Conservation (phyloP, 2,329 filamentous ascomycete species). For the Coccinonectria pachysandricola region DNA sequence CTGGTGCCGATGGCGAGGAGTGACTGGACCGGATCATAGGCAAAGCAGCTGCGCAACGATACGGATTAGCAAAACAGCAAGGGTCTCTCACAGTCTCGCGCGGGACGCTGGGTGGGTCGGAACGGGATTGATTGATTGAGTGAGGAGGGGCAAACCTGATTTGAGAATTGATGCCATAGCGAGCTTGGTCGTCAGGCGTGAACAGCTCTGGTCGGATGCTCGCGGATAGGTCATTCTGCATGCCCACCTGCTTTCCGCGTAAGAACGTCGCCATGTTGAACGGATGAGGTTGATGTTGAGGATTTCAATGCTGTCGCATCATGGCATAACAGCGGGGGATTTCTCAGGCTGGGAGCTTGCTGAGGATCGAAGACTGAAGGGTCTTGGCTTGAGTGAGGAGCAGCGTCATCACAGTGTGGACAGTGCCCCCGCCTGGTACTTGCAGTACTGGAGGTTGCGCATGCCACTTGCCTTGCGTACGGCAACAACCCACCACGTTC, state of each 20-base stretch:
- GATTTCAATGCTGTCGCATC: too few species aligned
- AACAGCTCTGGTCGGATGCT: conserved; percentile 72
- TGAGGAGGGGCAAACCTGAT: conserved; percentile 40
- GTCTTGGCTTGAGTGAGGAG: too few species aligned
- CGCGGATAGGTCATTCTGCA: conserved; percentile 81
- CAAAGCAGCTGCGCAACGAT: conserved; percentile 60
- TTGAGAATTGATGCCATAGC: conserved; percentile 74
- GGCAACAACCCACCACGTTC: too few species aligned
- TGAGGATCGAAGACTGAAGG: too few species aligned
- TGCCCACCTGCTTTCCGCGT: conserved; percentile 84
- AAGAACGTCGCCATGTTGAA: conserved; percentile 72
- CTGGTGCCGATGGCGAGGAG: conserved; percentile 85
- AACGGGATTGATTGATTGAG: conserved; percentile 1
- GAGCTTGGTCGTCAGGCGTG: conserved; percentile 69
- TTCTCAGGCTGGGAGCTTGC: too few species aligned
- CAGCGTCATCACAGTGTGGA: too few species aligned
- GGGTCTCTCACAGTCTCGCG: conserved; percentile 8
- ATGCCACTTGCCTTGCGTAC: too few species aligned
- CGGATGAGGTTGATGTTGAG: conserved; percentile 6
- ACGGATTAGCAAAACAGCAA: too few species aligned
- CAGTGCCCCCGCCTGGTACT: too few species aligned
- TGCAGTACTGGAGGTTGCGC: too few species aligned
- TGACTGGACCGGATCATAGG: conserved; percentile 90
- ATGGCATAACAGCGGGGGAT: too few species aligned
- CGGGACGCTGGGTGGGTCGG: conserved; percentile 8